Conservation (phyloP, 345 rosid genomes). For the Lepidium sativum region DNA sequence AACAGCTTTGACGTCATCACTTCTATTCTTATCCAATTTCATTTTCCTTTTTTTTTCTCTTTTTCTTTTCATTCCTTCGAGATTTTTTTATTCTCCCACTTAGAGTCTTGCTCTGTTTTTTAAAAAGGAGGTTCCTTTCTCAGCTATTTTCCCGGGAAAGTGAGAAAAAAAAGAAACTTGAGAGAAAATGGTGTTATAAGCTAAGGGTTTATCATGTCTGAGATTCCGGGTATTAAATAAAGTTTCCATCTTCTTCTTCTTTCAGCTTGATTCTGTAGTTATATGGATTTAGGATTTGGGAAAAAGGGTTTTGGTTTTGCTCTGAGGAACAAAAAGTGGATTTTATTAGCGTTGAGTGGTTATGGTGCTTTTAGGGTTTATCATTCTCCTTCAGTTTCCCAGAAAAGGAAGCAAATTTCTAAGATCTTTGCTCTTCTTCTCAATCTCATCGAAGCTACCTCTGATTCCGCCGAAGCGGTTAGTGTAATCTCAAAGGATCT, state of each 20-base stretch:
- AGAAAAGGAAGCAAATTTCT: slow-evolving; percentile 39
- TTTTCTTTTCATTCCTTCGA: not conserved
- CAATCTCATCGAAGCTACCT: slow-evolving; percentile 49
- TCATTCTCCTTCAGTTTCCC: slow-evolving; percentile 42
- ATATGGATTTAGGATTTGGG: slow-evolving; percentile 47
- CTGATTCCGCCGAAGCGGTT: slow-evolving; percentile 50
- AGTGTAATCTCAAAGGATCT: slow-evolving; percentile 46
- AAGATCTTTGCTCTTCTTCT: slow-evolving; percentile 43
- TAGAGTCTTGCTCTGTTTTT: slow-evolving; percentile 20
- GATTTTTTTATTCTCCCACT: not conserved
- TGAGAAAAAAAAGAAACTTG: not conserved
- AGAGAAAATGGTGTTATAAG: not conserved
- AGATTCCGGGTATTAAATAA: not conserved
- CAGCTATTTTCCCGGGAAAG: slow-evolving; percentile 12
- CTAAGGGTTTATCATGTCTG: not conserved
- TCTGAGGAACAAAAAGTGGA: slow-evolving; percentile 47
- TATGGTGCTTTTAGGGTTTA: slow-evolving; percentile 60
- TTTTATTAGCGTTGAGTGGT: slow-evolving; percentile 36
- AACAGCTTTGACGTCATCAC: slow-evolving; percentile 17
- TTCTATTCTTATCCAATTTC: slow-evolving; percentile 25
- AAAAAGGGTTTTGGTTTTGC: slow-evolving; percentile 40
- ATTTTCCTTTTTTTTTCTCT: too few relatives aligned
- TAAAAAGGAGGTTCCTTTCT: not conserved
- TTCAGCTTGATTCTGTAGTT: not conserved
- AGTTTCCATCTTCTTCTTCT: not conserved